Conservation (phyloP, 441 rosid species). For the Viola pubescens region DNA sequence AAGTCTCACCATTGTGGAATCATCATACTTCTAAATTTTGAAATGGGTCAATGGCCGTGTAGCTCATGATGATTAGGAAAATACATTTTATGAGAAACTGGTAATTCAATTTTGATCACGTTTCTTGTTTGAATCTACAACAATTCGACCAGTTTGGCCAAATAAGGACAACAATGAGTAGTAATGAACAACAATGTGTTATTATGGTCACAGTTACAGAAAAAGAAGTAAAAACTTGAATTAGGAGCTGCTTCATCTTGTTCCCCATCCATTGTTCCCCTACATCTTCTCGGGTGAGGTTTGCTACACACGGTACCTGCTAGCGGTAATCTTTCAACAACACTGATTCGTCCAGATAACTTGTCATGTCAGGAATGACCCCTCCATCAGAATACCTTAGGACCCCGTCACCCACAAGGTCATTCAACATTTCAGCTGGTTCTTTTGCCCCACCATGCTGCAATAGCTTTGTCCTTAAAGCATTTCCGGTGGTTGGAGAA, state of each 20-base stretch:
- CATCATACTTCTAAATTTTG: no score
- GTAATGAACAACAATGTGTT: no score
- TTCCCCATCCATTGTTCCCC: neutral
- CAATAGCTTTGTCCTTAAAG: slow-evolving; percentile 56
- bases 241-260: neutral
- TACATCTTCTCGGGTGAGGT: neutral
- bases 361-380: slow-evolving; percentile 54
- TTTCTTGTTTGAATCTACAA: no score
- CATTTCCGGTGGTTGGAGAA: slow-evolving; percentile 54
- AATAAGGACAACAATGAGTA: no score
- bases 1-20: no score
- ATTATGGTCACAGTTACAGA: no score
- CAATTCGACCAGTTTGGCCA: no score
- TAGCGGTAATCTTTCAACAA: slow-evolving; percentile 15
- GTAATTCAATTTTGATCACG: no score
- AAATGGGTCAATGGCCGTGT: no score
- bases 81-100: no score
- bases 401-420: slow-evolving; percentile 58
- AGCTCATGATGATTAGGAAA: no score
- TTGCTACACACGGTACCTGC: slow-evolving; percentile 3
- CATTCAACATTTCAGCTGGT: slow-evolving; percentile 60
- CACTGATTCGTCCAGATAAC: slow-evolving; percentile 53
- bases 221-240: no score
- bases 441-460: slow-evolving; percentile 88
- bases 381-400: slow-evolving; percentile 41